Percentiles rank a stretch among this genome's conserved stretches.
Evolutionary conservation across 2,329 filamentous ascomycete genomes (phyloP).

Genomic region (Nemania bipapillata): DNA sequence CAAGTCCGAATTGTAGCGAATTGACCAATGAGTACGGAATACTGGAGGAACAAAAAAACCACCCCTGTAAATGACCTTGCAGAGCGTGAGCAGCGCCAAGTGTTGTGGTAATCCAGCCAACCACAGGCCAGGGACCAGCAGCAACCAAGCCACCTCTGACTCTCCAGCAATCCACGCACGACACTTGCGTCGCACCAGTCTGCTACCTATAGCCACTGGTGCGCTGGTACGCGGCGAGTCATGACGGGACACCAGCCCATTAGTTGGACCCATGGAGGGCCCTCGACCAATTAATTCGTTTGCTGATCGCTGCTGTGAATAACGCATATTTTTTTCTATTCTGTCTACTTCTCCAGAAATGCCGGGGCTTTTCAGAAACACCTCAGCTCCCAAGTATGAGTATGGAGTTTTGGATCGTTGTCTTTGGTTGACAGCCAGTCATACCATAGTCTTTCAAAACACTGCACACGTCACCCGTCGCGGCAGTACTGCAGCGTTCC

Average conservation of each 20-base stretch:
- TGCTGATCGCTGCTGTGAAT: background rate
- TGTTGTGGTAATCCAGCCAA: constrained; percentile 23
- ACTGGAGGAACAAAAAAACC: background rate
- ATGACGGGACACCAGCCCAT: constrained; percentile 28
- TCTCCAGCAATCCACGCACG: background rate
- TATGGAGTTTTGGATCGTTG: background rate
- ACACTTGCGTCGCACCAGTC: constrained; percentile 9
- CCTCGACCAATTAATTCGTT: constrained; percentile 20
- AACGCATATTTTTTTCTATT: background rate
- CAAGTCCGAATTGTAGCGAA: background rate
- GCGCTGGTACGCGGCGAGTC: constrained; percentile 20
- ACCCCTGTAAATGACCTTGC: background rate
- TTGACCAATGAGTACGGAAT: constrained; percentile 22
- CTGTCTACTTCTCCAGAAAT: constrained; percentile 18
- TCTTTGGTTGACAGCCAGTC: constrained; percentile 3
- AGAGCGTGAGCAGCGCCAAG: constrained; percentile 20
- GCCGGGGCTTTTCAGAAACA: constrained; percentile 19
- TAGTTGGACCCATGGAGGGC: background rate
- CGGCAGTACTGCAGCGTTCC: background rate
- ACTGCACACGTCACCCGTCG: constrained; percentile 33
- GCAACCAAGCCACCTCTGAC: background rate
- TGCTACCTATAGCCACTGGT: constrained; percentile 4
- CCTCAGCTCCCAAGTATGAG: too few species aligned
- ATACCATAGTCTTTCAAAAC: constrained; percentile 24
- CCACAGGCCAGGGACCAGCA: constrained; percentile 4